Percentiles rank a stretch among this genome's conserved stretches.
Conservation (phyloP, 1,284 basidiomycete genomes). For the Sparassis latifolia region DNA sequence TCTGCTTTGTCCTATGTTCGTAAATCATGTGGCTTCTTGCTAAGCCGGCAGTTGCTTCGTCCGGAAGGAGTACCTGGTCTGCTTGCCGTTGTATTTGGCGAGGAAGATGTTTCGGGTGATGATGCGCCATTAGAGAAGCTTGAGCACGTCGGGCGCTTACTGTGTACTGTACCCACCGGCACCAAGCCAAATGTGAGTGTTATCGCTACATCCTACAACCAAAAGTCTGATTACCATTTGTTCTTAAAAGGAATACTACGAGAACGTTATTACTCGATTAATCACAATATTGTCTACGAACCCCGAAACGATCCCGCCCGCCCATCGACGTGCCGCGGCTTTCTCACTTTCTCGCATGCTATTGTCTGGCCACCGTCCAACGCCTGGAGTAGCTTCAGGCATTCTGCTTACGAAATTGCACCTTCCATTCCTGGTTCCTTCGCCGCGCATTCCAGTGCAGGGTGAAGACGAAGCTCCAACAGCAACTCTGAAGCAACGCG, state of each 20-base stretch:
- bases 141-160: slow-evolving; percentile 53
- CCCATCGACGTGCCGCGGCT: slow-evolving; percentile 56
- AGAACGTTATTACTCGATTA: slow-evolving; percentile 46
- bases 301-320: slow-evolving; percentile 25
- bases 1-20: slow-evolving; percentile 42
- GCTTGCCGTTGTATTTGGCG: slow-evolving; percentile 59
- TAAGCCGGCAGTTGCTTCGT: slow-evolving; percentile 62
- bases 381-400: slow-evolving; percentile 28
- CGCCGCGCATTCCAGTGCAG: neutral
- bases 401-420: slow-evolving; percentile 41
- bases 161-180: slow-evolving; percentile 49
- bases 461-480: slow-evolving; percentile 11
- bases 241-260: slow-evolving; percentile 51
- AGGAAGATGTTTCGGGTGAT: slow-evolving; percentile 42
- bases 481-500: too few relatives aligned
- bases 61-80: slow-evolving; percentile 63
- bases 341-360: slow-evolving; percentile 66
- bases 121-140: slow-evolving; percentile 58
- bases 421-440: slow-evolving; percentile 30
- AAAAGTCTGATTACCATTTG: neutral
- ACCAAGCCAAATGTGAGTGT: slow-evolving; percentile 43
- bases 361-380: slow-evolving; percentile 14
- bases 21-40: slow-evolving; percentile 50
- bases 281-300: slow-evolving; percentile 38
- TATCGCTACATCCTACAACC: neutral